Conservation (phyloP, 306 rosid genomes). For the Acacia melanoxylon region DNA sequence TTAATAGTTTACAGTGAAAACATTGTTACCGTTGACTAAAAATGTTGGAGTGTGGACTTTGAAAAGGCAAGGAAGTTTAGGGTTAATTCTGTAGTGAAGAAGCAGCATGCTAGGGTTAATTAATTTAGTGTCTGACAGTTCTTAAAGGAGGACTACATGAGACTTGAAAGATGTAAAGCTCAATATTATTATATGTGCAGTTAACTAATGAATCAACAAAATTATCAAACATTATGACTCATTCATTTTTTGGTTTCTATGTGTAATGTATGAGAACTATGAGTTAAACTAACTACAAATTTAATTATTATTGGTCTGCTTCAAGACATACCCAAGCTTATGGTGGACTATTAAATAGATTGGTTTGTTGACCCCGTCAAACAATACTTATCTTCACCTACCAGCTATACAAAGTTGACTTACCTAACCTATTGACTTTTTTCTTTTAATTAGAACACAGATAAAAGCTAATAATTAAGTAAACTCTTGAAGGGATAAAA, state of each 20-base stretch:
- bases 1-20: too few species aligned
- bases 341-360: neutral
- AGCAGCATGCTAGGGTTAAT: too few species aligned
- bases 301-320: neutral
- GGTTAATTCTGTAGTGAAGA: too few species aligned
- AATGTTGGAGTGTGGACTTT: too few species aligned
- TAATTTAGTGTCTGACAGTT: too few species aligned
- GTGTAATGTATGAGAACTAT: neutral
- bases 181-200: neutral
- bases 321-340: neutral
- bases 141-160: neutral
- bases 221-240: neutral
- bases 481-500: neutral
- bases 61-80: too few species aligned
- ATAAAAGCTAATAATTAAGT: neutral
- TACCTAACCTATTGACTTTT: too few species aligned
- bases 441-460: too few species aligned
- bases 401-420: neutral
- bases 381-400: neutral
- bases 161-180: neutral
- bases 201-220: neutral
- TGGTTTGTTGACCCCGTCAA: neutral
- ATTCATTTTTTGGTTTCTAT: neutral
- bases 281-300: neutral
- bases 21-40: too few species aligned